Base-by-base conservation (phyloP, 805 yeast genomes). In the Komagataella populi region DNA sequence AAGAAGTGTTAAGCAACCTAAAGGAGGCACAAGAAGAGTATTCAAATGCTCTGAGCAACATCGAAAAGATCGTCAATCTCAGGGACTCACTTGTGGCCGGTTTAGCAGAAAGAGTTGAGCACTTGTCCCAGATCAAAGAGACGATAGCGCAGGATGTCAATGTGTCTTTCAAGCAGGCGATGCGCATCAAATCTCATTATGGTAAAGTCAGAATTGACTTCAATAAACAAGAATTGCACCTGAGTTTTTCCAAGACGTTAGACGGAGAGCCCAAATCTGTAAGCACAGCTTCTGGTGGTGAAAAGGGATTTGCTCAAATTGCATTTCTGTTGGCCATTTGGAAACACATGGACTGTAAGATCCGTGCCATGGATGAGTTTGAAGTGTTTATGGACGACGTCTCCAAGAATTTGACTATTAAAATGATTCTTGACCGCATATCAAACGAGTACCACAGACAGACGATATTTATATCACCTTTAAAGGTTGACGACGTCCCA, bases 331-430 rank as follows among this genome's bases (percentile, higher is more conserved):
- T 91, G 54, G 84, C 97, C 0, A 84, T 95, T 24, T 93, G 99
- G 99, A 80, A 81, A 56, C 83, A 87, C 23, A 90, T 93, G 96
- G 80, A 84, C 54, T 83, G 95, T 0, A 78, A 86, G 52, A 77
- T 93, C 17, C 78, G 95, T 54, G 97, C 97, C 0, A 69, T 93
- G 54, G 99, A 93, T 66, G 99, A 93, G 65, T 93, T 86, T 64
- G 99, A 93, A 67, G 99, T 93, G 18, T 93, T 83, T 60, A 93
- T 93, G 99, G 99, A 93, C 65, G 87, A 88, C 49, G 87, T 88
- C 16, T 89, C 90, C 62, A 76, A 99, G 56, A 75, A 83, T 47
- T 77, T 85, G 50, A 88, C 96, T 54, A 80, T 93, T 62, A 73
- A 78, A 48, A 67, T 90, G 55, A 81, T 93, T 62, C 70, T 89